A percentile compares a stretch with the other conserved stretches of the same genome.
phyloP scores from a whole-genome alignment of 495 filamentous ascomycete species.

The Penicillium simplicissimum region DNA sequence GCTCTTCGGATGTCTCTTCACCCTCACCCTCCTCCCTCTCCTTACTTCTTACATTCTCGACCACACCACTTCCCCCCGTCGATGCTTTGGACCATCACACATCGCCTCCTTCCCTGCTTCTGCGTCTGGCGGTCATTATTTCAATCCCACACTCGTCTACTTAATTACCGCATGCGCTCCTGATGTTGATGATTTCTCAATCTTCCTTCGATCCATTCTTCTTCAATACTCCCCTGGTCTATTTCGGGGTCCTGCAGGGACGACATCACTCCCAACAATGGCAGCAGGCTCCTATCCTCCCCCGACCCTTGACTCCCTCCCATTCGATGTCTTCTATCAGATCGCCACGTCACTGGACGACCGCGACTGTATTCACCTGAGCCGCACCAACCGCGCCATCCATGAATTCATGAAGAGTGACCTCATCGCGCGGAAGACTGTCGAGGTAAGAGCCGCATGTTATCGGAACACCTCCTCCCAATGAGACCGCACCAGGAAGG shows the following conservation, averaged over 20 bases:
- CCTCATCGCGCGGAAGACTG: constrained; percentile 58
- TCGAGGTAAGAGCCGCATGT: constrained; percentile 51
- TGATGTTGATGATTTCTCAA: not conserved
- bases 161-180: not conserved
- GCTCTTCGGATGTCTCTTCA: not conserved
- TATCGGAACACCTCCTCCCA: not conserved
- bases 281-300: constrained; percentile 8
- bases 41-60: not conserved
- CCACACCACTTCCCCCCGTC: not conserved
- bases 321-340: constrained; percentile 65
- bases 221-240: not conserved
- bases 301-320: constrained; percentile 45
- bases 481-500: not conserved
- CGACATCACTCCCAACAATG: constrained; percentile 19
- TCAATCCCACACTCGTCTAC: not conserved
- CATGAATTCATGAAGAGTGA: constrained; percentile 56
- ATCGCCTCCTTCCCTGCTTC: not conserved
- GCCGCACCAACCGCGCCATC: constrained; percentile 54
- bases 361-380: constrained; percentile 43
- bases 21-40: not conserved
- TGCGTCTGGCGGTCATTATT: not conserved
- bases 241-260: not conserved
- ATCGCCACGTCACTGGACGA: constrained; percentile 50
- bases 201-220: not conserved
- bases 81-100: not conserved